Base-by-base conservation (phyloP, 2,329 filamentous ascomycete genomes). In the Fusarium nisikadoi region DNA sequence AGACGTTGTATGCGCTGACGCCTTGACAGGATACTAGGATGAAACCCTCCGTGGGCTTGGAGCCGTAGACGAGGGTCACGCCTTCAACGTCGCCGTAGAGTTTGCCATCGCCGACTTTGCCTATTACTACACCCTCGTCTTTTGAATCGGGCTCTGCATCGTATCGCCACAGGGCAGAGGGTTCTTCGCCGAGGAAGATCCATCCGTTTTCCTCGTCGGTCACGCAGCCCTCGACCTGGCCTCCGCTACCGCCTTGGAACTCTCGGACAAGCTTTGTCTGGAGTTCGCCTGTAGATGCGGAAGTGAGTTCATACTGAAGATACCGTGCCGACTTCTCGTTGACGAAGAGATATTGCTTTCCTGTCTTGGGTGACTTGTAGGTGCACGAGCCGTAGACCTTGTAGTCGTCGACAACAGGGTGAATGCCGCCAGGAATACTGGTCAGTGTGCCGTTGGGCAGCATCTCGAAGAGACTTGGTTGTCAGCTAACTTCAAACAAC, bases 11-110 rank as follows among this genome's bases (percentile, higher is more conserved):
- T 3, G 85, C 83, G 62, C 85, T 87, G 36, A 87, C 85, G 7
- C 86, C 86, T 69, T 88, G 86, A 64, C 82, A 85, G 5, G 85
- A 87, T 10, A 87, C 85, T 20, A 89, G 77, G 29, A 89, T 81
- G 76, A 85, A 88, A 2, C 86, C 86, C 23, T 83, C 74, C 5
- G 83, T 76, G 1, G 82, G 79, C 0, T 79, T 82, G 49, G 81
- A 76, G 7, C 86, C 86, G n/a, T 83, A 80, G 0, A 88, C 81
- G 0, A 88, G 78, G 0, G 86, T 85, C 16, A 89, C 82, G 14
- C 87, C 87, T 66, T 88, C 87, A n/a, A 87, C 84, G 25, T 88
- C 86, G 4, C 85, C 85, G 53, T 83, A 81, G n/a, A 87, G 81
- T 3, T 79, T 79, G 10, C 85, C 84, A 19, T 86, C 84, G 11